These are phyloP conservation scores for Candida boleticola DNA, from an alignment of 805 yeast genomes.

Conservation along the genomic window DNA sequence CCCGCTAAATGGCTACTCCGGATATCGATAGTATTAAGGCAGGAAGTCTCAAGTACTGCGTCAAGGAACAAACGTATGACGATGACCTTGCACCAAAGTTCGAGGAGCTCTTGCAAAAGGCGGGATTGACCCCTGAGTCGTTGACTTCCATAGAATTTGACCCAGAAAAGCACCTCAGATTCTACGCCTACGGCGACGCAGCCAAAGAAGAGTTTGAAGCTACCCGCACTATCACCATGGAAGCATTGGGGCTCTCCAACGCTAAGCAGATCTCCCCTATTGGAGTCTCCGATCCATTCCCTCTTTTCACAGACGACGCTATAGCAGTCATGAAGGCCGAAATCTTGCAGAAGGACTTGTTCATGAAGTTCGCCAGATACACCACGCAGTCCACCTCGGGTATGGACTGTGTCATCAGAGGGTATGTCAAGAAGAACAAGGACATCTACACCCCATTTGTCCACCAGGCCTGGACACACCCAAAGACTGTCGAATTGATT, in stretches of 20 bases:
- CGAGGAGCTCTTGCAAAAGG: conserved; percentile 9
- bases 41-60: conserved; percentile 36
- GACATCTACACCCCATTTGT: conserved; percentile 46
- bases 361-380: conserved; percentile 44
- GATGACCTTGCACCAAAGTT: conserved; percentile 30
- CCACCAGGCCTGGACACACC: conserved; percentile 58
- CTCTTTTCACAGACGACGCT: conserved; percentile 60
- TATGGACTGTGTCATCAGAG: conserved; percentile 49
- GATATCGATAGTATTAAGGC: conserved; percentile 18
- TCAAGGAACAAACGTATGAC: conserved; percentile 32
- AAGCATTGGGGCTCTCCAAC: conserved; percentile 46
- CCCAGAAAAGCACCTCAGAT: conserved; percentile 31
- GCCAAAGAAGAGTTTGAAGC: conserved; percentile 15
- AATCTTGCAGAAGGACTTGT: conserved; percentile 45
- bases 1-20: too few relatives aligned
- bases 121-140: neutral
- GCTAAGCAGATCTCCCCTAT: conserved; percentile 50
- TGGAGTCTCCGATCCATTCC: conserved; percentile 61
- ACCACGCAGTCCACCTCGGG: conserved; percentile 45
- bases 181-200: conserved; percentile 20
- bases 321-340: conserved; percentile 58
- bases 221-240: conserved; percentile 40
- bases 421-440: conserved; percentile 40
- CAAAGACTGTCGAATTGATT: conserved; percentile 52
- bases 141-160: conserved; percentile 20